Evolutionary conservation across 2,329 filamentous ascomycete genomes (phyloP).

Genomic region (Zymoseptoria crescenta): DNA sequence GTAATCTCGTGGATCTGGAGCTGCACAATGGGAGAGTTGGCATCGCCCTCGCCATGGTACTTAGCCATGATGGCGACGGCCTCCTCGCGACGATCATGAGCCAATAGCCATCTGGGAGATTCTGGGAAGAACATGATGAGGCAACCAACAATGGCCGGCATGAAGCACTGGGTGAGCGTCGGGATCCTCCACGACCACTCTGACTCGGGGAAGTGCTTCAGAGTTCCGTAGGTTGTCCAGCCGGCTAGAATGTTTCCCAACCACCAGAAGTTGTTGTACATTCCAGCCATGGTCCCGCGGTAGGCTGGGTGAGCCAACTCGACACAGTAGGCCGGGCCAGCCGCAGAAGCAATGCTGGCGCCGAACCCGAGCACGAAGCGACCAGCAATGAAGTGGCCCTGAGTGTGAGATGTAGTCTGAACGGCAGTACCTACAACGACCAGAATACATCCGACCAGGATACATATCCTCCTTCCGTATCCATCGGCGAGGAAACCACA

Average conservation of each 20-base stretch:
- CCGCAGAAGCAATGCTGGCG: slow-evolving; percentile 47
- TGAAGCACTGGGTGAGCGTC: slow-evolving; percentile 24
- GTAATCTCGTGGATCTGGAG: slow-evolving; percentile 33
- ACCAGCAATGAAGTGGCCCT: slow-evolving; percentile 46
- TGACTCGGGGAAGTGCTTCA: slow-evolving; percentile 18
- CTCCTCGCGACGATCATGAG: slow-evolving; percentile 47
- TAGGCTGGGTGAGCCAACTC: slow-evolving; percentile 55
- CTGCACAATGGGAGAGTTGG: slow-evolving; percentile 26
- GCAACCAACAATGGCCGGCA: slow-evolving; percentile 38
- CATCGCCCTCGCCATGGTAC: slow-evolving; percentile 47
- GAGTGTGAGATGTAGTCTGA: slow-evolving; percentile 41
- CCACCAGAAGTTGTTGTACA: slow-evolving; percentile 44
- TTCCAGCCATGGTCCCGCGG: slow-evolving; percentile 52
- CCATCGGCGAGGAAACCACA: slow-evolving; percentile 34
- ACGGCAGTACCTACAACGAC: slow-evolving; percentile 47
- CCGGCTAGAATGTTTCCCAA: slow-evolving; percentile 48
- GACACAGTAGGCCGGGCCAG: slow-evolving; percentile 54
- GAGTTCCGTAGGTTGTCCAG: slow-evolving; percentile 28
- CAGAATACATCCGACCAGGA: slow-evolving; percentile 48
- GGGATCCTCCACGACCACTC: slow-evolving; percentile 42
- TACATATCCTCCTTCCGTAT: slow-evolving; percentile 47
- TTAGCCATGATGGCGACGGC: slow-evolving; percentile 50
- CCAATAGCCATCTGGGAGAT: slow-evolving; percentile 35
- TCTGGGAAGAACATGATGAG: slow-evolving; percentile 51
- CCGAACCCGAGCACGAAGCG: slow-evolving; percentile 40